Percentiles rank a stretch among this genome's conserved stretches.
phyloP scores from a whole-genome alignment of 1,284 basidiomycete genomes.

The Rhizoctonia solani region DNA sequence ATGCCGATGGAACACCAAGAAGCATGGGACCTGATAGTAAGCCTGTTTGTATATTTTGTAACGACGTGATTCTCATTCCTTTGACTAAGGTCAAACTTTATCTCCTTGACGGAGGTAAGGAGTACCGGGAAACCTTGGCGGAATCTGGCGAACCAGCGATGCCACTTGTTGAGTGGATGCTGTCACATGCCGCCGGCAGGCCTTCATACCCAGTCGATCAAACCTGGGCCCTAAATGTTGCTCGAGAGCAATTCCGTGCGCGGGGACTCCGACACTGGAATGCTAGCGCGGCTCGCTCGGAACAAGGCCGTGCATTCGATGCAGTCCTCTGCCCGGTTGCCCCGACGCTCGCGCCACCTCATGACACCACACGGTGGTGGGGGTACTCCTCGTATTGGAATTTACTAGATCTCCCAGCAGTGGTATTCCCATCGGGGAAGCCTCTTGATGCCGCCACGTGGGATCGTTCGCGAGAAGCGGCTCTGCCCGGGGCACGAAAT shows the following conservation, averaged over 20 bases:
- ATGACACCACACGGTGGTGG: slow-evolving; percentile 57
- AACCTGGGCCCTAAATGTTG: slow-evolving; percentile 52
- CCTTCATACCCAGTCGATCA: slow-evolving; percentile 49
- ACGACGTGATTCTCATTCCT: neutral
- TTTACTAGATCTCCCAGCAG: slow-evolving; percentile 57
- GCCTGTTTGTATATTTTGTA: slow-evolving; percentile 38
- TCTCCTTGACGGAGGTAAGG: slow-evolving; percentile 56
- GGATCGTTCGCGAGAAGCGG: neutral
- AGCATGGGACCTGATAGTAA: slow-evolving; percentile 57
- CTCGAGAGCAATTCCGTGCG: slow-evolving; percentile 52
- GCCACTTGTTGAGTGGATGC: slow-evolving; percentile 55
- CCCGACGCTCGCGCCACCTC: slow-evolving; percentile 56
- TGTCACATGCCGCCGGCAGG: slow-evolving; percentile 48
- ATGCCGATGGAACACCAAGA: slow-evolving; percentile 51
- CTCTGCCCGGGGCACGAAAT: slow-evolving; percentile 46
- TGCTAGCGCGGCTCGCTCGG: slow-evolving; percentile 49
- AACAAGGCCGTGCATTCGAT: slow-evolving; percentile 54
- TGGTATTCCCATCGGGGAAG: slow-evolving; percentile 54
- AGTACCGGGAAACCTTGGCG: slow-evolving; percentile 50
- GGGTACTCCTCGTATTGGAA: slow-evolving; percentile 62
- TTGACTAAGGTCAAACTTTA: slow-evolving; percentile 53
- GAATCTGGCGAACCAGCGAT: slow-evolving; percentile 49
- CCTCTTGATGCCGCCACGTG: too few species aligned
- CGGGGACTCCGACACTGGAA: slow-evolving; percentile 59
- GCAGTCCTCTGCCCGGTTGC: slow-evolving; percentile 59